Conservation (phyloP, 805 yeast genomes). For the Hermanozyma aechmeae region DNA sequence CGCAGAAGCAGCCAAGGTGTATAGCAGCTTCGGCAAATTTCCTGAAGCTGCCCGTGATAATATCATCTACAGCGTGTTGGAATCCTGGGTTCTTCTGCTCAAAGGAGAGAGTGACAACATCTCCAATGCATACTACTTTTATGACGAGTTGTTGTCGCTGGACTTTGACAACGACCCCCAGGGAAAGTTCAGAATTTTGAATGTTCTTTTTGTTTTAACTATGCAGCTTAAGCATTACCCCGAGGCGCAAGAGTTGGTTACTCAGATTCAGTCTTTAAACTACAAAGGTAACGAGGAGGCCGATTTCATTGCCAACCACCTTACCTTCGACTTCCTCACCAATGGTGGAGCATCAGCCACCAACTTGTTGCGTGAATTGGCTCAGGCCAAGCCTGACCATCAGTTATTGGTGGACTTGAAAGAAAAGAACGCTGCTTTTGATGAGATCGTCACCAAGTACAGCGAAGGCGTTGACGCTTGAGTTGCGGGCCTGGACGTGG, state of each 20-base stretch:
- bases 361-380: slow-evolving; percentile 38
- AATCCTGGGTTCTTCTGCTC: slow-evolving; percentile 49
- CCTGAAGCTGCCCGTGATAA: slow-evolving; percentile 44
- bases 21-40: slow-evolving; percentile 20
- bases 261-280: slow-evolving; percentile 36
- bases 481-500: no score
- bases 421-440: slow-evolving; percentile 58
- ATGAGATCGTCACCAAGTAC: slow-evolving; percentile 58
- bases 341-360: slow-evolving; percentile 33
- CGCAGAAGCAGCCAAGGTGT: slow-evolving; percentile 22
- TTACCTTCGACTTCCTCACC: slow-evolving; percentile 48
- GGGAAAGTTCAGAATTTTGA: slow-evolving; percentile 31
- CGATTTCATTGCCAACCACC: slow-evolving; percentile 54
- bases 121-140: slow-evolving; percentile 44
- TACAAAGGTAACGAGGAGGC: slow-evolving; percentile 16
- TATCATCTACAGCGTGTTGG: slow-evolving; percentile 67
- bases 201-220: slow-evolving; percentile 63
- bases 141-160: slow-evolving; percentile 67
- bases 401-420: slow-evolving; percentile 47
- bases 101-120: slow-evolving; percentile 34
- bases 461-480: no score
- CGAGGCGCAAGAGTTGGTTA: slow-evolving; percentile 61
- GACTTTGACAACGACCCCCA: slow-evolving; percentile 29
- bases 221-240: slow-evolving; percentile 72
- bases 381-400: slow-evolving; percentile 43